These are phyloP conservation scores for Aquanectria penicillioides DNA, from an alignment of 2,329 filamentous ascomycete species.

Conservation along the genomic window DNA sequence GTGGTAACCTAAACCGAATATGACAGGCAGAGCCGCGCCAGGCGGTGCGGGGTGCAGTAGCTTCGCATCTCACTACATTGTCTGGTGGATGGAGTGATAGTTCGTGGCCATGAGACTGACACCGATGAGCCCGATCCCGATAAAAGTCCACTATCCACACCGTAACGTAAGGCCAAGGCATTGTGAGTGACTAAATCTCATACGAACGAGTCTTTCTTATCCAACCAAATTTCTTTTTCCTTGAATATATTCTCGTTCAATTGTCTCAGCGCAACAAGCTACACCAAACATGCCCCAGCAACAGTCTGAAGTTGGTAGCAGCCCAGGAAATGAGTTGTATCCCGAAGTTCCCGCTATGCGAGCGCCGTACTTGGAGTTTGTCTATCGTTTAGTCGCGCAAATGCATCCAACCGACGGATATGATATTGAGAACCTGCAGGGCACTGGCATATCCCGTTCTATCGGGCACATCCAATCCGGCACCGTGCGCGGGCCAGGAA, in stretches of 20 bases:
- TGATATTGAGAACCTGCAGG: constrained; percentile 7
- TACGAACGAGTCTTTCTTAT: too few relatives aligned
- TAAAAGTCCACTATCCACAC: too few relatives aligned
- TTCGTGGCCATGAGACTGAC: too few relatives aligned
- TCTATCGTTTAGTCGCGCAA: constrained; percentile 5
- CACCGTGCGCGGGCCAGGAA: background rate
- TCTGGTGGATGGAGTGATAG: background rate
- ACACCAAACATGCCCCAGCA: background rate
- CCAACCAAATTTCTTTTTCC: background rate
- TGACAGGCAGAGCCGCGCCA: background rate
- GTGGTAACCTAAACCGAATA: background rate
- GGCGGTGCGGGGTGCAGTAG: background rate
- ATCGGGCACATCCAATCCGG: constrained; percentile 11
- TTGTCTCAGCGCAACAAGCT: too few relatives aligned
- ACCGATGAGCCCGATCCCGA: too few relatives aligned
- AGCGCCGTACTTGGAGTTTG: constrained; percentile 3
- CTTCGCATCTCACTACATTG: too few relatives aligned
- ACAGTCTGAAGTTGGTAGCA: background rate
- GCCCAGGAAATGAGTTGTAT: constrained; percentile 6
- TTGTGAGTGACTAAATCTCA: too few relatives aligned
- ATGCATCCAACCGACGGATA: constrained; percentile 15
- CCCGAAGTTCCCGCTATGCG: constrained; percentile 3
- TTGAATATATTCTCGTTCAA: too few relatives aligned
- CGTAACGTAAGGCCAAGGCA: too few relatives aligned
- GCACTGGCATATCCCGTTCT: constrained; percentile 5